Base-by-base conservation (phyloP, 1,284 basidiomycete species). In the Cutaneotrichosporon daszewskae region DNA sequence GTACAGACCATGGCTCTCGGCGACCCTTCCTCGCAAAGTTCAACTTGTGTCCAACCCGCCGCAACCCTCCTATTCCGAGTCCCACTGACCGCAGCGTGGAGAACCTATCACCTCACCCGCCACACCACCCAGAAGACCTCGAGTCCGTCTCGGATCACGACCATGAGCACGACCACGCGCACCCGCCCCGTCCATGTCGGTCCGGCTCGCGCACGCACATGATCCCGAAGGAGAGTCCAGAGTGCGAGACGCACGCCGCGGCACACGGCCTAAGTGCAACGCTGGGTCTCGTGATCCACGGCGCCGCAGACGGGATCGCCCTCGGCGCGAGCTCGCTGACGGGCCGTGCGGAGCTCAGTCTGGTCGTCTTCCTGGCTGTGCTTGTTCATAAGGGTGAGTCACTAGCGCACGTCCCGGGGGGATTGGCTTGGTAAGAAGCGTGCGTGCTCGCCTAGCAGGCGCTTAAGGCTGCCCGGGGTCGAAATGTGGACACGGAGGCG, bases 301-400 rank as follows among this genome's bases (percentile, higher is more conserved):
- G 83, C 3, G 74, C 90, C 24, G 85, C 89, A 0, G 91, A 96
- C 67, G 91, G 91, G 2, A 80, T 94, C 45, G 88, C 88, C 1
- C 72, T 96, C 35, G 91, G 90, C 22, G 85, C 88, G 4, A 74
- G 73, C 32, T 66, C 71, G 20, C 51, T 70, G 23, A 58, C 54
- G 13, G 58, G 57, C 5, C 63, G 54, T 13, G 53, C 60, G 1
- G 62, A 67, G 32, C 61, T 92, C 24, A 85, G 87, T 2, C 59
- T 88, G 11, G 75, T 94, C 32, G 84, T 95, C 1, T 94, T 95
- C 64, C 61, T 92, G 23, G 90, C 91, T 2, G 78, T 95, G 25
- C 76, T 88, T 32, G 75, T 94, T 9, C 90, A 95, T 69, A 95
- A 94, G 78, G 85, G 87, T 83, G 51, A 27, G 73, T 62, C n/a